Evolutionary conservation across 2,329 filamentous ascomycete genomes (phyloP), one percentile per base, ranked within the genome.

Genomic region (Thermoascus crustaceus): DNA sequence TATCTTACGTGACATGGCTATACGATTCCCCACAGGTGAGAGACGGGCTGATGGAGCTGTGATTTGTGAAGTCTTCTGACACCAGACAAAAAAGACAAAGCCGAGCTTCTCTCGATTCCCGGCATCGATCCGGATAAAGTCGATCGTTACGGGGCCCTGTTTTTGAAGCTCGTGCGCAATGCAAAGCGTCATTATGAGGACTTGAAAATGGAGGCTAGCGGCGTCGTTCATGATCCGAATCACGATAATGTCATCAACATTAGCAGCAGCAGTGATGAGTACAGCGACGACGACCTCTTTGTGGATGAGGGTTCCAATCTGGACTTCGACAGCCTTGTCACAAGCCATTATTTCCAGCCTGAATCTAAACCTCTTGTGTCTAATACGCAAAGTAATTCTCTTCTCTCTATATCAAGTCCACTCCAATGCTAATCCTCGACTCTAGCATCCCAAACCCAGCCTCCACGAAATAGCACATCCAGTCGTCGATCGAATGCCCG

Each of bases 1-100:
- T 18, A 54, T 64, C 10, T 45, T 71, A 32, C 64, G 68, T 34
- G 63, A 68, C 38, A 71, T 71, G 59, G 68, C 60, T 29, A 67
- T 70, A 23, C 45, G 53, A 9, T 68, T 71, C 33, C 66, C 68
- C 7, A 51, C 56, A 54, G 52, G 61, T 65, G 49, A 55, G 39
- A 26, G 18, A 7, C 18, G 5, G 4, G 18, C 7, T 8, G 6
- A 17, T 18, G 4, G n/a, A 30, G 13, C 16, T 26, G 4, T 13
- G 9, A 10, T 14, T 37, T n/a, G 38, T 54, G 23, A 54, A 22
- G 14, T 33, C 13, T 19, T 29, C 23, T 14, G 14, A 20, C 38
- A 67, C n/a, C n/a, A n/a, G n/a, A n/a, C n/a, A n/a, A n/a, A n/a
- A n/a, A n/a, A n/a, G 63, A 60, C 39, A 46, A 59, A 36, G 37